Evolutionary conservation across 257 asterid genomes (phyloP).

Genomic region (Solanum tarijense): DNA sequence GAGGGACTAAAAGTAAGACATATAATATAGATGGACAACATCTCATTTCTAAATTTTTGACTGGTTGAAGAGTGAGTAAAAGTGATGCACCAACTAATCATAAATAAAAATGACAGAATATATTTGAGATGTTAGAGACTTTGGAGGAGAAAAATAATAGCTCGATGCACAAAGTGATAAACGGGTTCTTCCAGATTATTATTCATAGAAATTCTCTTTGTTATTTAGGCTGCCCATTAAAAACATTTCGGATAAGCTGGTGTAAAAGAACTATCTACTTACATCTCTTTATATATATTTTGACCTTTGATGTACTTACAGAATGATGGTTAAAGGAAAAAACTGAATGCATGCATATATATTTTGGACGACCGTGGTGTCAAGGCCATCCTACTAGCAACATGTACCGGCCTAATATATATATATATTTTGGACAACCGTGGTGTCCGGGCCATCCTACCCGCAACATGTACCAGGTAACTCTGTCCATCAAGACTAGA

Average conservation of each 20-base stretch:
- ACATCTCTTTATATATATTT: not conserved
- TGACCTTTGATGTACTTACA: not conserved
- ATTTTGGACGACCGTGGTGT: too few relatives aligned
- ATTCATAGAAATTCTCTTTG: too few relatives aligned
- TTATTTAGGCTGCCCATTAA: not conserved
- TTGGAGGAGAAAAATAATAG: not conserved
- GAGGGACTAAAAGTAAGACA: not conserved
- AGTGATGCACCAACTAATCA: not conserved
- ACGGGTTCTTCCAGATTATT: not conserved
- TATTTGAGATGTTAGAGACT: not conserved
- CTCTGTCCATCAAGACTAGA: too few relatives aligned
- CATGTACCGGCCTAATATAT: too few relatives aligned
- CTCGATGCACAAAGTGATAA: not conserved
- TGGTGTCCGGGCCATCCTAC: too few relatives aligned
- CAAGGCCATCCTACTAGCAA: too few relatives aligned
- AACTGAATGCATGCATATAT: too few relatives aligned
- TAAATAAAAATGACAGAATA: not conserved
- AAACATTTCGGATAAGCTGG: not conserved
- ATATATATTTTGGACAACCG: not conserved
- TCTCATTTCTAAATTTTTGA: not conserved
- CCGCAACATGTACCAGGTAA: too few relatives aligned
- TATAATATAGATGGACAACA: not conserved
- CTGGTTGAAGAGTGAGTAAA: not conserved
- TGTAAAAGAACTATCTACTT: not conserved
- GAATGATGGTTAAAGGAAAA: too few relatives aligned